These are phyloP conservation scores for Colletotrichum shisoi DNA, from an alignment of 2,329 filamentous ascomycete genomes.

Conservation along the genomic window DNA sequence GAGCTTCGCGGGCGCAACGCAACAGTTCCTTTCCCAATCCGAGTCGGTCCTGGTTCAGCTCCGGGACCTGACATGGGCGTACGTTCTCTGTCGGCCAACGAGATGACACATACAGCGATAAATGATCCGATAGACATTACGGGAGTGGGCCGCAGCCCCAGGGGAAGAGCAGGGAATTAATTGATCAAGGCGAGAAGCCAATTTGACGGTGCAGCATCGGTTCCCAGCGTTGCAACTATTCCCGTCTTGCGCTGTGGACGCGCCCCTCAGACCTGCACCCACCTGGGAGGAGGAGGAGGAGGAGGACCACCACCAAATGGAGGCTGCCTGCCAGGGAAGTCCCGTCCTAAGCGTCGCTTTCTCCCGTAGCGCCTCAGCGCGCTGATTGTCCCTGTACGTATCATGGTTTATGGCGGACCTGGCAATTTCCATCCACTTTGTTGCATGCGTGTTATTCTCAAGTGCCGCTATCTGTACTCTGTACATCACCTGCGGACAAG, in stretches of 20 bases:
- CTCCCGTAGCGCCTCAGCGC: constrained; percentile 28
- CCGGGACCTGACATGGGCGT: neutral
- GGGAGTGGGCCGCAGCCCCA: constrained; percentile 3
- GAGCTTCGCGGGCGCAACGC: constrained; percentile 24
- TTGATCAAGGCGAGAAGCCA: constrained; percentile 23
- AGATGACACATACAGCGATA: neutral
- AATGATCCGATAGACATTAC: neutral
- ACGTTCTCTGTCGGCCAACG: neutral
- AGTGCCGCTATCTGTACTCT: too few relatives aligned
- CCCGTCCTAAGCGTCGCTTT: constrained; percentile 29
- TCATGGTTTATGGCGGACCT: constrained; percentile 25
- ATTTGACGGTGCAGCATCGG: constrained; percentile 25
- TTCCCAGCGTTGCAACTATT: constrained; percentile 13
- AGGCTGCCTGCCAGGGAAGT: constrained; percentile 5
- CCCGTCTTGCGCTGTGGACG: constrained; percentile 6
- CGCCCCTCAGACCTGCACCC: constrained; percentile 7
- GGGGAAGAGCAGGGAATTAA: neutral
- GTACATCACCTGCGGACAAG: neutral
- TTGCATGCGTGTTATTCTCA: neutral
- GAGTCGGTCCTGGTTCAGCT: constrained; percentile 12
- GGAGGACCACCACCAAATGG: neutral
- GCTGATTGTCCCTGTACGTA: constrained; percentile 19
- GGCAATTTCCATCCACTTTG: constrained; percentile 27
- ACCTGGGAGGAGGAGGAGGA: neutral
- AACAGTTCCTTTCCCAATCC: constrained; percentile 17